A percentile compares a stretch with the other conserved stretches of the same genome.
phyloP scores from a whole-genome alignment of 2,329 filamentous ascomycete species.

The Nigrospora oryzae region DNA sequence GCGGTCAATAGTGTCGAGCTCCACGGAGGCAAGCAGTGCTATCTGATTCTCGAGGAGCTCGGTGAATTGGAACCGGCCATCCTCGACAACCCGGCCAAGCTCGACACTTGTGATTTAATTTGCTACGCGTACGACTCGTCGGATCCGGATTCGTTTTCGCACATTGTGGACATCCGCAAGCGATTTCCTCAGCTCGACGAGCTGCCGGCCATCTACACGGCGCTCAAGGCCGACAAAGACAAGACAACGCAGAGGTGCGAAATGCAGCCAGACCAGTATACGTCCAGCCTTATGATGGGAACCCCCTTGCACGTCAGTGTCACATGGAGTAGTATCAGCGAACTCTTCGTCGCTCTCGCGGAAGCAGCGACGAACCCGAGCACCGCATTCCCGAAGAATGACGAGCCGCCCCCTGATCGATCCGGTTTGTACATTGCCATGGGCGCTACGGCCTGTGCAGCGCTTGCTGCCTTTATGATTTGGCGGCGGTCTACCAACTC shows the following conservation, averaged over 20 bases:
- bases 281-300: slow-evolving; percentile 75
- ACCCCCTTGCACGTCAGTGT: slow-evolving; percentile 91
- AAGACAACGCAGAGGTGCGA: slow-evolving; percentile 94
- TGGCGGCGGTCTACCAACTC: slow-evolving; percentile 51
- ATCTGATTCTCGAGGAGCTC: slow-evolving; percentile 89
- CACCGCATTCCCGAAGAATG: slow-evolving; percentile 79
- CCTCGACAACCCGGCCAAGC: slow-evolving; percentile 80
- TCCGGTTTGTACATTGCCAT: slow-evolving; percentile 80
- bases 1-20: slow-evolving; percentile 96
- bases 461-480: slow-evolving; percentile 56
- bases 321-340: slow-evolving; percentile 87
- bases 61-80: slow-evolving; percentile 94
- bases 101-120: slow-evolving; percentile 87
- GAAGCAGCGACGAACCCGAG: slow-evolving; percentile 88
- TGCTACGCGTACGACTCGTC: slow-evolving; percentile 97
- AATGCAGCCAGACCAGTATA: slow-evolving; percentile 87
- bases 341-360: slow-evolving; percentile 85
- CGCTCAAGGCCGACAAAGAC: slow-evolving; percentile 89
- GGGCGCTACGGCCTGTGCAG: slow-evolving; percentile 61
- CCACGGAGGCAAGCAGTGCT: slow-evolving; percentile 92
- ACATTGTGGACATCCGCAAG: slow-evolving; percentile 73
- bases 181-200: slow-evolving; percentile 78
- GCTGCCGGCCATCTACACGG: slow-evolving; percentile 86
- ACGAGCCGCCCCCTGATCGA: slow-evolving; percentile 77
- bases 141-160: slow-evolving; percentile 89